phyloP scores from a whole-genome alignment of 108 stramenopile genomes.

The Pelagomonas calceolata region DNA sequence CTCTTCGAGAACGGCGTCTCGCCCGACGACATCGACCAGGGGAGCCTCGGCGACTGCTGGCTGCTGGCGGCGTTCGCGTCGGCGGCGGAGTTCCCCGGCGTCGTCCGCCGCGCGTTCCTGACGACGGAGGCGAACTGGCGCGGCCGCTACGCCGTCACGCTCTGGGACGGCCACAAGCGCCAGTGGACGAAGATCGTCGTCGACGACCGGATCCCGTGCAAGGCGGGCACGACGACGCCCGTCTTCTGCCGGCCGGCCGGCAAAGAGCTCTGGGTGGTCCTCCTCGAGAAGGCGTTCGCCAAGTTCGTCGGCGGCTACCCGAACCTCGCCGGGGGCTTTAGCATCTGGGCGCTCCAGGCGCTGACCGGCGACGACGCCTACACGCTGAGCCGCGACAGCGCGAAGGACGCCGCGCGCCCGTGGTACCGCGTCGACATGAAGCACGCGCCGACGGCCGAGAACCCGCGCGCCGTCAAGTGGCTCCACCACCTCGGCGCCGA shows the following conservation, averaged over 20 bases:
- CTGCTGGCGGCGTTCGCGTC: slow-evolving; percentile 13
- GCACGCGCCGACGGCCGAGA: not conserved
- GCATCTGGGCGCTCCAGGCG: slow-evolving; percentile 4
- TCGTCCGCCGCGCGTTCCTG: slow-evolving; percentile 8
- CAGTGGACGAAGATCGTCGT: slow-evolving; percentile 7
- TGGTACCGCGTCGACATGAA: not conserved
- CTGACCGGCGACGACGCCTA: slow-evolving; percentile 20
- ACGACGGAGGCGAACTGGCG: slow-evolving; percentile 13
- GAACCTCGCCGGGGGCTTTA: slow-evolving; percentile 9
- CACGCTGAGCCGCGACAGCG: not conserved
- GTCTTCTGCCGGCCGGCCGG: slow-evolving; percentile 4
- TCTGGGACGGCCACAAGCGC: slow-evolving; percentile 2
- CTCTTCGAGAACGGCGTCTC: slow-evolving; percentile 18
- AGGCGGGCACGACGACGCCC: not conserved
- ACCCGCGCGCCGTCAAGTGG: not conserved
- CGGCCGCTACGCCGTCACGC: slow-evolving; percentile 12
- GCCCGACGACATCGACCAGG: slow-evolving; percentile 8
- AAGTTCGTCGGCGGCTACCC: slow-evolving; percentile 15
- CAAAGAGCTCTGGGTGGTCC: slow-evolving; percentile 11
- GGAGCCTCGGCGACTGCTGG: slow-evolving; percentile 16
- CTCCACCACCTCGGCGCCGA: not conserved
- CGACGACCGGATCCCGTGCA: slow-evolving; percentile 16
- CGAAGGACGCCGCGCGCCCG: not conserved
- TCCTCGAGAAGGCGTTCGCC: slow-evolving; percentile 15
- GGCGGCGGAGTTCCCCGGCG: slow-evolving; percentile 10